Conservation (phyloP, 345 rosid species). For the Lumnitzera littorea region DNA sequence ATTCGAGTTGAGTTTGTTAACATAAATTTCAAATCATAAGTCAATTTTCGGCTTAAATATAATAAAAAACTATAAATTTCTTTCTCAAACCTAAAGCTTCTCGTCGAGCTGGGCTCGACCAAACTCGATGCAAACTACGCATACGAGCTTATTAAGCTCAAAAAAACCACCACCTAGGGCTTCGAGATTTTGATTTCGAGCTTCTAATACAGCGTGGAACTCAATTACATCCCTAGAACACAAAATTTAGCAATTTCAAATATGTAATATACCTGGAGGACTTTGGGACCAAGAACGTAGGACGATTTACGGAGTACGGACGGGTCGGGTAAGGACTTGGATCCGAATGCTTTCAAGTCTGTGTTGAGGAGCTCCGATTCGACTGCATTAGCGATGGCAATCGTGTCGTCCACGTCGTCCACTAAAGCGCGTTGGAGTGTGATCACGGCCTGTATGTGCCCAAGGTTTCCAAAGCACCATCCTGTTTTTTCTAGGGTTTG, state of each 20-base stretch:
- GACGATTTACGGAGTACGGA: constrained; percentile 38
- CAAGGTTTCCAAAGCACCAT: constrained; percentile 52
- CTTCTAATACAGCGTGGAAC: background rate
- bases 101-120: no score
- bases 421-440: constrained; percentile 31
- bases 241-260: background rate
- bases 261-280: constrained; percentile 52
- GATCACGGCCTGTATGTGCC: constrained; percentile 32
- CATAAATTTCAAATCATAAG: no score
- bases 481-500: constrained; percentile 58
- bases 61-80: no score
- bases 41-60: no score
- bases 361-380: constrained; percentile 70
- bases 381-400: constrained; percentile 40
- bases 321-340: constrained; percentile 52
- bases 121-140: no score
- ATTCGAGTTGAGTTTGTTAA: no score
- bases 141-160: no score
- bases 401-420: constrained; percentile 29
- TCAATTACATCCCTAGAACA: background rate
- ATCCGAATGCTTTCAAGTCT: constrained; percentile 63
- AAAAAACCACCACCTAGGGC: no score
- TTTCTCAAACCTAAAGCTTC: no score
- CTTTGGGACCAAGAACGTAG: constrained; percentile 61
- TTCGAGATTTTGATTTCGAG: no score